phyloP scores from a whole-genome alignment of 345 rosid genomes.

The Populus davidiana region DNA sequence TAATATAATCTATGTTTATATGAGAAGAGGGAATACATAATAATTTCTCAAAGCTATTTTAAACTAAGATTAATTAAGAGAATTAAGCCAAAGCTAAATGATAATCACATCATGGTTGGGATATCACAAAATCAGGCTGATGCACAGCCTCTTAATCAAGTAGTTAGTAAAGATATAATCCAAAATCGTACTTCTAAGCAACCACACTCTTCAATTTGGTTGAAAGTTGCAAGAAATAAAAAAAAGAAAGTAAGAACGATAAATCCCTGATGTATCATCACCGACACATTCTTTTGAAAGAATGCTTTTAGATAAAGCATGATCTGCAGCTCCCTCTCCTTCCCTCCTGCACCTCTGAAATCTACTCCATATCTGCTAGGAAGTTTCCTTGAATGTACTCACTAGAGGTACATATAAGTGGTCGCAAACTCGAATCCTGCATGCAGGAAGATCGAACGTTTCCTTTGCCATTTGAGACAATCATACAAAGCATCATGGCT shows the following conservation, averaged over 20 bases:
- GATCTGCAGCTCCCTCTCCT: not conserved
- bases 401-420: slow-evolving; percentile 24
- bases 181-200: too few species aligned
- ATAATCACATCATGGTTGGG: not conserved
- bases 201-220: not conserved
- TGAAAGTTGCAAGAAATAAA: not conserved
- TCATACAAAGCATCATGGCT: not conserved
- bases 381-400: slow-evolving; percentile 38
- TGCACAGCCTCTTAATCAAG: not conserved
- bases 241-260: not conserved
- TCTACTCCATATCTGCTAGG: slow-evolving; percentile 11
- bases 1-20: too few species aligned
- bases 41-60: too few species aligned
- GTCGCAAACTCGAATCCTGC: slow-evolving; percentile 15
- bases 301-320: slow-evolving; percentile 2
- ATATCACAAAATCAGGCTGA: not conserved
- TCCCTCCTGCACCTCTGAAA: not conserved
- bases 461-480: slow-evolving; percentile 3
- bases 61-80: not conserved
- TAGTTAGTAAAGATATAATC: not conserved
- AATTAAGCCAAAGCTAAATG: too few species aligned
- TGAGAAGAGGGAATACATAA: too few species aligned
- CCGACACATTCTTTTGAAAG: not conserved
- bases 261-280: not conserved
- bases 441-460: not conserved